Evolutionary conservation across 1,284 basidiomycete genomes (phyloP), one percentile per base, ranked within the genome.

Genomic region (Boletellus deceptivus): DNA sequence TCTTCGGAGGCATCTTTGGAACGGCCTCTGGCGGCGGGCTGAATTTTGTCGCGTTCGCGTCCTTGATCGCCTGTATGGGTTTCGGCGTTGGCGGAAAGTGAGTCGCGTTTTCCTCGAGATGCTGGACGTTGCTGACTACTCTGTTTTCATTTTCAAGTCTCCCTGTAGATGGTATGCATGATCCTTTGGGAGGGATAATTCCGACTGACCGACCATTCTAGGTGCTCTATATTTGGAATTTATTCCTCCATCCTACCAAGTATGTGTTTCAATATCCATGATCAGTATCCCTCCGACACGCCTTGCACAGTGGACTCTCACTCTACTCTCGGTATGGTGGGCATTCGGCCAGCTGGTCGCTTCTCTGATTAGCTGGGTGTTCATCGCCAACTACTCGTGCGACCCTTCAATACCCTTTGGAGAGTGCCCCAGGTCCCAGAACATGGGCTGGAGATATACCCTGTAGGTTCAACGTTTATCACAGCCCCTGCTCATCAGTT

Each of bases 261-360:
- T 75, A 55, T 45, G 45, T 18, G 49, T 36, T 39, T 43, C 18
- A 29, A 6, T 3, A 45, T 35, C 17, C 18, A 5, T 18, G 14
- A 41, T 41, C 6, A 7, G 16, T 20, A 38, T 40, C 35, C 16
- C 13, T 20, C 29, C 59, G 36, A 65, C 25, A 35, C n/a, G 7
- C 48, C 20, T 4, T 42, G 6, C 14, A n/a, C 8, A 84, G 73
- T 84, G 79, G 76, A 76, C 82, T 34, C 67, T 86, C 40, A 86
- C 83, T 0, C 69, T 86, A n/a, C 73, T 86, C 1, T 83, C 80
- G 9, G 73, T 78, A 25, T 85, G 80, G 76, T 86, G 84, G 84
- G 79, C 80, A 16, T 59, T 84, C 20, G 84, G 83, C 1, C 81
- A 82, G 57, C 68, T 83, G 16, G 58, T 79, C 27, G 77, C 76